These are phyloP conservation scores for Exophiala sp. DNA, from an alignment of 2,329 filamentous ascomycete species.

Conservation along the genomic window DNA sequence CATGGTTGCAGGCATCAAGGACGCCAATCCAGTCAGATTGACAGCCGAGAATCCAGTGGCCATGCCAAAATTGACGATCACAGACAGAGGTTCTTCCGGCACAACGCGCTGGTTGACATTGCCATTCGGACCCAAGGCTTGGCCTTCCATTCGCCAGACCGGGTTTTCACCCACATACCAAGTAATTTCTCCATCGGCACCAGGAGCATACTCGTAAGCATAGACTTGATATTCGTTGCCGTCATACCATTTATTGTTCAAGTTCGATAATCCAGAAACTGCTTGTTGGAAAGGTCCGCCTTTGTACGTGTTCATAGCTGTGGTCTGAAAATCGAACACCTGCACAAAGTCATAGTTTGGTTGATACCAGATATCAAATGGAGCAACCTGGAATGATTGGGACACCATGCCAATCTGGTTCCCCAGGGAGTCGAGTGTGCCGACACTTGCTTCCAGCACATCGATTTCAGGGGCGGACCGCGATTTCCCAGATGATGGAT, in stretches of 20 bases:
- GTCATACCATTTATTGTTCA: constrained; percentile 66
- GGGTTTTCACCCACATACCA: constrained; percentile 64
- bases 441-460: constrained; percentile 65
- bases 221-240: constrained; percentile 61
- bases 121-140: constrained; percentile 63
- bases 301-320: constrained; percentile 58
- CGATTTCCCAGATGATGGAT: constrained; percentile 63
- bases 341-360: constrained; percentile 64
- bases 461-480: constrained; percentile 69
- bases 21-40: constrained; percentile 54
- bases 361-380: constrained; percentile 68
- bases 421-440: constrained; percentile 48
- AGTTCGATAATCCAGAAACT: constrained; percentile 57
- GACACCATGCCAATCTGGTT: constrained; percentile 60
- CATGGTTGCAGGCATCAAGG: constrained; percentile 62
- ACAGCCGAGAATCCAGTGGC: constrained; percentile 62
- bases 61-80: constrained; percentile 70
- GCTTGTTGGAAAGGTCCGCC: constrained; percentile 63
- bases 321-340: constrained; percentile 59
- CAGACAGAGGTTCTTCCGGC: constrained; percentile 63
- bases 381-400: constrained; percentile 65
- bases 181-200: constrained; percentile 58
- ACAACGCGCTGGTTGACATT: constrained; percentile 65
- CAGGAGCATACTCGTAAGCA: constrained; percentile 62
- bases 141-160: constrained; percentile 61